A percentile compares a stretch with the other conserved stretches of the same genome.
Conservation (phyloP, 768 basidiomycete genomes). For the Tulasnella sp. region DNA sequence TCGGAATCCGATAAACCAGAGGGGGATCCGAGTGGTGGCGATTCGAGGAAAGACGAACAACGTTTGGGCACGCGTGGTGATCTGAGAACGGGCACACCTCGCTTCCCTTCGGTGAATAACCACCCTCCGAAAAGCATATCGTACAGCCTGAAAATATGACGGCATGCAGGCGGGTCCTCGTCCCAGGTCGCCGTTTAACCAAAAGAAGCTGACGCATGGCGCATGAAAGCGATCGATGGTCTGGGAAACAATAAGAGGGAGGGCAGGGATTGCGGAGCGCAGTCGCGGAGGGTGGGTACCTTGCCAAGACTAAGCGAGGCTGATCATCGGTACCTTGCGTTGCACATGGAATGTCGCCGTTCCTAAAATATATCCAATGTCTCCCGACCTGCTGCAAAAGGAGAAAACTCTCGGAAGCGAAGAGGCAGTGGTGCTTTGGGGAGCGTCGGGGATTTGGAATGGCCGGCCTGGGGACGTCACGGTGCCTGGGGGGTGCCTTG, state of each 20-base stretch:
- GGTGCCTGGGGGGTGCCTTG: not conserved
- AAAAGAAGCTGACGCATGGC: not conserved
- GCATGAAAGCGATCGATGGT: not conserved
- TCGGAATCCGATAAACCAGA: not conserved
- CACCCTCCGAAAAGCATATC: slow-evolving; percentile 9
- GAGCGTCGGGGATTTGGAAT: not conserved
- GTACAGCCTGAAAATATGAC: not conserved
- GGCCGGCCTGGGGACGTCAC: not conserved
- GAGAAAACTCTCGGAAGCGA: not conserved
- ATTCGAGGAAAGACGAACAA: not conserved
- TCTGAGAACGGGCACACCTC: not conserved
- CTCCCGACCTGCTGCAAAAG: not conserved
- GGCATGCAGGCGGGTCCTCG: not conserved
- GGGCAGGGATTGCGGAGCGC: not conserved
- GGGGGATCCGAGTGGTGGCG: not conserved
- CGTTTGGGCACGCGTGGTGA: not conserved
- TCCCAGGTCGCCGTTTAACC: not conserved
- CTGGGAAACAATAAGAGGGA: not conserved
- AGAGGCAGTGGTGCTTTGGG: not conserved
- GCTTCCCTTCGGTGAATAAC: not conserved
- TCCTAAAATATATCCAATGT: not conserved
- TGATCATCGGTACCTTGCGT: slow-evolving; percentile 5
- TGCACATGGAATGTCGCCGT: not conserved
- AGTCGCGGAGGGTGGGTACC: not conserved
- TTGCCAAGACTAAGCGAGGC: not conserved